These are phyloP conservation scores for Talaromyces albobiverticillius DNA, from an alignment of 2,329 filamentous ascomycete genomes.

Conservation along the genomic window DNA sequence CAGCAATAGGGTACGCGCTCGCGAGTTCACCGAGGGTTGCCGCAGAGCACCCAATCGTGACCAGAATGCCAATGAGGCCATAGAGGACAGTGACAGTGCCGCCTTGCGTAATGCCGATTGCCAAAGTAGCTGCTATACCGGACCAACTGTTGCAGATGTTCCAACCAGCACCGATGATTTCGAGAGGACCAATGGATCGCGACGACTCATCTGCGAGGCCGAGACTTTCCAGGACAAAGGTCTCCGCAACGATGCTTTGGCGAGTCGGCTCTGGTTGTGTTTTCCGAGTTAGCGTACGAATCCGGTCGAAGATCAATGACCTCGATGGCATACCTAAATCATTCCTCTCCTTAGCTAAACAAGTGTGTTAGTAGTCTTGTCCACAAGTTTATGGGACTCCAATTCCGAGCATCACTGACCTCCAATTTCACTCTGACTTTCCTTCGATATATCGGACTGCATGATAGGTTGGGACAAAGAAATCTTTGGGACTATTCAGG, in stretches of 20 bases:
- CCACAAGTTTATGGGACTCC: slow-evolving; percentile 25
- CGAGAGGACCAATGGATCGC: slow-evolving; percentile 39
- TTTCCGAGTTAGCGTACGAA: not conserved
- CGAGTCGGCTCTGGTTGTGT: not conserved
- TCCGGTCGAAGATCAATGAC: not conserved
- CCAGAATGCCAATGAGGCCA: slow-evolving; percentile 48
- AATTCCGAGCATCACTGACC: slow-evolving; percentile 35
- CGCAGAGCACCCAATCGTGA: slow-evolving; percentile 46
- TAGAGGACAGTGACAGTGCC: slow-evolving; percentile 50
- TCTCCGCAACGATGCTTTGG: not conserved
- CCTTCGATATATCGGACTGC: not conserved
- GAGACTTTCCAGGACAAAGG: not conserved
- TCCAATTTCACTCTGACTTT: not conserved
- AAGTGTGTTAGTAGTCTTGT: not conserved
- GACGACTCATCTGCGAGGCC: too few species aligned
- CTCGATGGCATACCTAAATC: not conserved
- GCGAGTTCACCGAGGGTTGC: slow-evolving; percentile 48
- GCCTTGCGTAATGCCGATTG: slow-evolving; percentile 51
- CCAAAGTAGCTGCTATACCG: slow-evolving; percentile 48
- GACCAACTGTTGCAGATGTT: slow-evolving; percentile 54
- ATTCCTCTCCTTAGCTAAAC: not conserved
- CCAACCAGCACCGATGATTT: slow-evolving; percentile 46
- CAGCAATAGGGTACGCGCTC: slow-evolving; percentile 48
- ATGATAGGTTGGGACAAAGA: too few species aligned
- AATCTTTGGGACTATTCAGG: too few species aligned